Evolutionary conservation across 139 green algal genomes (phyloP), one percentile per base, ranked within the genome.

Genomic region (Auxenochlorella pyrenoidosa): DNA sequence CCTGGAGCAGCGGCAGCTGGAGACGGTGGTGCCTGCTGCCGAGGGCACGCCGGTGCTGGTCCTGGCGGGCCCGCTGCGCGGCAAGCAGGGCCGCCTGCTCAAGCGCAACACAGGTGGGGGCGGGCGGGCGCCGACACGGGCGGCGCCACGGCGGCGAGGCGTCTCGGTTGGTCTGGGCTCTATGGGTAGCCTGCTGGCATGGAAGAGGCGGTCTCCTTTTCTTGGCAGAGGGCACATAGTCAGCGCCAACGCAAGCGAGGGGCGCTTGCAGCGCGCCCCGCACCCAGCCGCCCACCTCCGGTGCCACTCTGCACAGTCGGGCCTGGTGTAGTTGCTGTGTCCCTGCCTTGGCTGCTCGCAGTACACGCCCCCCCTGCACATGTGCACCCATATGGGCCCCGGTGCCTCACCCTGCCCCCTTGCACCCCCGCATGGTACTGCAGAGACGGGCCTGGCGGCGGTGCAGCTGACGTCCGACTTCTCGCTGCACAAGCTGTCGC

Each of bases 11-110:
- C 82, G 78, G 0, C 78, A 89, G 66, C 84, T 98, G 63, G 95
- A 98, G 92, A 98, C 95, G 24, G 94, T 97, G 63, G 90, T 98
- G 34, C 95, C 95, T 32, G 93, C 90, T 34, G 87, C 83, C 2
- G 84, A 93, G 47, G 95, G 95, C 51, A 87, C 88, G 0, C 75
- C 81, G 2, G 83, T 98, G 73, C 81, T 96, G 79, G 89, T 98
- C 44, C 86, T 98, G 65, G 60, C 38, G 4, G 95, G 95, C 15
- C 18, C 71, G 82, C 89, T 93, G 65, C 88, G 90, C 51, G 95
- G 95, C 30, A 24, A 88, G 58, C 87, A 82, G 76, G 95, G 86
- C 24, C 71, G 88, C 34, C 90, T 97, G 82, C 83, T 96, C 41
- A 89, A 92, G 83, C 79, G 73, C 82, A 91, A 87, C 77, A 86